Conservation (phyloP, 2,329 filamentous ascomycete species). For the Fusarium sarcochroum region DNA sequence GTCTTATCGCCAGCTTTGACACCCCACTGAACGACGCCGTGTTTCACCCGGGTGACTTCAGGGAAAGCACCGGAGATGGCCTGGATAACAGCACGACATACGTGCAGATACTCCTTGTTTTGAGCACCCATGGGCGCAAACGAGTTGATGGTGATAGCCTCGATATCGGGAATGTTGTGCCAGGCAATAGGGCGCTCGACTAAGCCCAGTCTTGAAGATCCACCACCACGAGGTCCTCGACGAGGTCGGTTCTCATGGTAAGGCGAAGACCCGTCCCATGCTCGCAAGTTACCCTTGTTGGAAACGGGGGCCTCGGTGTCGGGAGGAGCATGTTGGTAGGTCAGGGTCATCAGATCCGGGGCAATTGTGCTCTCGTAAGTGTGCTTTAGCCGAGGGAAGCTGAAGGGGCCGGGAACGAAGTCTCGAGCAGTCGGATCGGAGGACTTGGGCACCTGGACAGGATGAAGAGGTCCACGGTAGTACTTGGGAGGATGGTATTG, state of each 20-base stretch:
- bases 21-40: slow-evolving; percentile 81
- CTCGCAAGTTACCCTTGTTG: slow-evolving; percentile 76
- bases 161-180: slow-evolving; percentile 86
- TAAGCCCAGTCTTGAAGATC: slow-evolving; percentile 74
- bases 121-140: slow-evolving; percentile 78
- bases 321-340: slow-evolving; percentile 88
- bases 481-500: slow-evolving; percentile 95
- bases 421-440: slow-evolving; percentile 90
- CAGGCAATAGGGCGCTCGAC: slow-evolving; percentile 83
- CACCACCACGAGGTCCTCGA: slow-evolving; percentile 84
- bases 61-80: slow-evolving; percentile 85
- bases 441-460: slow-evolving; percentile 87
- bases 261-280: slow-evolving; percentile 91
- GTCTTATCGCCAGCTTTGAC: slow-evolving; percentile 79
- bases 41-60: slow-evolving; percentile 76
- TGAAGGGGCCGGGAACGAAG: slow-evolving; percentile 93
- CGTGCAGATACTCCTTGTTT: slow-evolving; percentile 82
- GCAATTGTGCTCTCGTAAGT: slow-evolving; percentile 91
- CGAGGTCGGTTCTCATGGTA: slow-evolving; percentile 94
- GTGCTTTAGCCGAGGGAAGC: slow-evolving; percentile 86
- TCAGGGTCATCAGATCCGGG: slow-evolving; percentile 88
- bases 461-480: slow-evolving; percentile 92
- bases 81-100: slow-evolving; percentile 87
- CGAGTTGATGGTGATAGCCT: slow-evolving; percentile 84
- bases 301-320: slow-evolving; percentile 71